A percentile compares a stretch with the other conserved stretches of the same genome.
These are phyloP conservation scores for Suillus spraguei DNA, from an alignment of 768 basidiomycete species.

Conservation along the genomic window DNA sequence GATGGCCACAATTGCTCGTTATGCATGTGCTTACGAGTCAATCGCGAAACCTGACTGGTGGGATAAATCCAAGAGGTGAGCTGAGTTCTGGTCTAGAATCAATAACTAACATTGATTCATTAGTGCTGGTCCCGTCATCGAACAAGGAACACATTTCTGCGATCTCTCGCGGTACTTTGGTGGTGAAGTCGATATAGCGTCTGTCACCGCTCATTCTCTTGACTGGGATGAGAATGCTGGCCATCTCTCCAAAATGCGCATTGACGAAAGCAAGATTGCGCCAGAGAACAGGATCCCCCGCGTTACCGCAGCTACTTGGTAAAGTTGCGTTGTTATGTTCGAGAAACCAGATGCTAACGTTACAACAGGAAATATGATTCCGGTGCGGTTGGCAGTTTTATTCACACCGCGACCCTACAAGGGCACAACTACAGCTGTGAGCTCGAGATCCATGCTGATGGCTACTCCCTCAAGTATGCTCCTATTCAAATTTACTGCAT, in stretches of 20 bases:
- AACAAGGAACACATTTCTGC: slow-evolving; percentile 97
- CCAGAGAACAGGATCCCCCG: slow-evolving; percentile 93
- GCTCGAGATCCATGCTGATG: slow-evolving; percentile 92
- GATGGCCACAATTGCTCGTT: slow-evolving; percentile 95
- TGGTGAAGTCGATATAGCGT: slow-evolving; percentile 87
- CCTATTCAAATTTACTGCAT: not conserved
- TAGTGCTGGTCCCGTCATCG: slow-evolving; percentile 78
- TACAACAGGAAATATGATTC: slow-evolving; percentile 84
- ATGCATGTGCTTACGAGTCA: slow-evolving; percentile 84
- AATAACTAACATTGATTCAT: slow-evolving; percentile 10
- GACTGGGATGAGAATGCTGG: slow-evolving; percentile 94
- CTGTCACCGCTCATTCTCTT: slow-evolving; percentile 82
- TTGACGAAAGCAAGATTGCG: slow-evolving; percentile 85
- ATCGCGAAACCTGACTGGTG: slow-evolving; percentile 90
- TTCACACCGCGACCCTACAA: slow-evolving; percentile 89
- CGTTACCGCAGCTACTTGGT: slow-evolving; percentile 92
- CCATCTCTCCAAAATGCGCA: slow-evolving; percentile 70
- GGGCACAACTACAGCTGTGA: slow-evolving; percentile 94
- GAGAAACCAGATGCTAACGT: slow-evolving; percentile 4
- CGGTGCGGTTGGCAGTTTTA: slow-evolving; percentile 92
- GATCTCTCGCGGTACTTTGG: slow-evolving; percentile 98
- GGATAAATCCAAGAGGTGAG: slow-evolving; percentile 84
- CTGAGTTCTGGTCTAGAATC: slow-evolving; percentile 6
- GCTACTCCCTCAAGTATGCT: slow-evolving; percentile 79
- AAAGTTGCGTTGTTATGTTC: slow-evolving; percentile 15